These are phyloP conservation scores for Pseudogymnoascus destructans DNA, from an alignment of 2,329 filamentous ascomycete species.

Conservation along the genomic window DNA sequence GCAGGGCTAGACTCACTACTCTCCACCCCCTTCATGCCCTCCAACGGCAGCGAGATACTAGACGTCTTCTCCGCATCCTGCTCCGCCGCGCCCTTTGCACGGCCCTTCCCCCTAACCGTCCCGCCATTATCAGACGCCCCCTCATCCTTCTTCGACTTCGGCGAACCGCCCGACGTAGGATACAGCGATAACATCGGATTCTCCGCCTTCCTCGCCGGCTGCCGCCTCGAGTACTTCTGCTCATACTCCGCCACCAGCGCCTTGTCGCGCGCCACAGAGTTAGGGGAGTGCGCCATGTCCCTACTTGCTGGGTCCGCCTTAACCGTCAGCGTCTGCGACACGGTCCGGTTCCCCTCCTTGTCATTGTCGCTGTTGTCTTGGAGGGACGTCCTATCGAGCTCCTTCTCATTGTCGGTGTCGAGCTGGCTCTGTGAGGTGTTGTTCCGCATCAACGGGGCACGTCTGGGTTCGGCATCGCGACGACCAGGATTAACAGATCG, in stretches of 20 bases:
- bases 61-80: background rate
- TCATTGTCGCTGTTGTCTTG: slow-evolving; percentile 41
- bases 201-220: slow-evolving; percentile 2
- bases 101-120: background rate
- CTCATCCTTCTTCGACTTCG: background rate
- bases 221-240: slow-evolving; percentile 18
- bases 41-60: background rate
- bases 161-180: background rate
- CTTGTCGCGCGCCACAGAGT: slow-evolving; percentile 18
- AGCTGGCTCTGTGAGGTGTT: background rate
- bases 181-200: background rate
- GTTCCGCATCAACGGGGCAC: background rate
- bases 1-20: background rate
- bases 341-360: slow-evolving; percentile 28
- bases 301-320: slow-evolving; percentile 10
- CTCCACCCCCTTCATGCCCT: background rate
- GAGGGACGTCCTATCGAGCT: slow-evolving; percentile 35
- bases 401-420: slow-evolving; percentile 14
- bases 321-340: slow-evolving; percentile 13
- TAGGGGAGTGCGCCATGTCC: background rate
- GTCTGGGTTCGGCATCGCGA: slow-evolving; percentile 15
- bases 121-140: background rate
- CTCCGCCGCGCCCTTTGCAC: background rate
- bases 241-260: slow-evolving; percentile 23
- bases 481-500: slow-evolving; percentile 44